Evolutionary conservation across 108 stramenopile species (phyloP), one percentile per base, ranked within the genome.

Genomic region (Nitzschia sp.): DNA sequence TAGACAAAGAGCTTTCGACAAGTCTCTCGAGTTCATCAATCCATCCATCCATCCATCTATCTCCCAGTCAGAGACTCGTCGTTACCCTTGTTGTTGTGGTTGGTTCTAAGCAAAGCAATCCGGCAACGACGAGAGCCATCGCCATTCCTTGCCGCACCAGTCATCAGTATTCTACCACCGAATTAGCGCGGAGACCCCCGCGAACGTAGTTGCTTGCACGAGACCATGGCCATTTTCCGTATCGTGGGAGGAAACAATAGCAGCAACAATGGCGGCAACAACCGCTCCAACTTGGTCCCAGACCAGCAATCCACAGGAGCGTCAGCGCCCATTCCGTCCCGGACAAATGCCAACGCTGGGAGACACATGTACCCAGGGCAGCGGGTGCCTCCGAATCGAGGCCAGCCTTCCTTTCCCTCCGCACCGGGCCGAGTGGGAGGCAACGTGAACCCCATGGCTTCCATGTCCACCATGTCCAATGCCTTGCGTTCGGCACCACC

Each of bases 141-240:
- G 29, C 29, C 29, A 34, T 34, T n/a, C n/a, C n/a, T n/a, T 34
- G 29, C 29, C 29, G 29, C 1, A 34, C 29, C 29, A 34, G 29
- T 34, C 29, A 34, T 1, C 29, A 34, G 29, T 34, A n/a, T n/a
- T n/a, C n/a, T n/a, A n/a, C n/a, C n/a, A n/a, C n/a, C n/a, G n/a
- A n/a, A n/a, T 1, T 50, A 50, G 48, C 48, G 48, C 48, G 48
- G 15, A 15, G 15, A 50, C 3, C 3, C 1, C 17, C 48, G 15
- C 15, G 15, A 15, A 1, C 17, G 48, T 50, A 50, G 48, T 50
- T 50, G 48, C 29, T 10, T 54, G 10, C 12, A 66, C 10, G 11
- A 42, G 10, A 57, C 14, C 48, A 72, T 72, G 71, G 60, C 77
- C 1, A 46, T 78, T 50, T 78, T 78, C 59, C 71, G 71, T 11